These are phyloP conservation scores for Hypericum androsaemum DNA, from an alignment of 345 rosid genomes.

Conservation along the genomic window DNA sequence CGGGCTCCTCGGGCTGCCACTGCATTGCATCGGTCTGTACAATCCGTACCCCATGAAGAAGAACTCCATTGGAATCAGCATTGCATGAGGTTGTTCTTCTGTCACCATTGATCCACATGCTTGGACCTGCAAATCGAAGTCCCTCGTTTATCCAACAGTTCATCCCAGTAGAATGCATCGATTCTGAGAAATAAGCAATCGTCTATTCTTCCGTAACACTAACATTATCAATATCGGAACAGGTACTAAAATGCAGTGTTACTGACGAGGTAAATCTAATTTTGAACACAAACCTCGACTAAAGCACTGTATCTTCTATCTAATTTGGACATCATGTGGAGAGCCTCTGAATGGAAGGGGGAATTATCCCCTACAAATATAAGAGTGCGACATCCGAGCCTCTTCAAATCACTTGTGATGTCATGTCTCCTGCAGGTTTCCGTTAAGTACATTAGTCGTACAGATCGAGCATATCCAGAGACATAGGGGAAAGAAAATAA, in stretches of 20 bases:
- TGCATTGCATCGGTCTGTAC: conserved; percentile 24
- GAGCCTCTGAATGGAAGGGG: conserved; percentile 39
- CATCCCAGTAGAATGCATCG: too few species aligned
- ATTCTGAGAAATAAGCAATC: too few species aligned
- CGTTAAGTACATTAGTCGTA: conserved; percentile 1
- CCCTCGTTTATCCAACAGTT: too few species aligned
- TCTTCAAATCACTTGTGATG: conserved; percentile 40
- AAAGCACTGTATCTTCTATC: conserved; percentile 37
- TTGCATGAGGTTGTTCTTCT: conserved; percentile 56
- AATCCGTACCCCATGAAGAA: conserved; percentile 45
- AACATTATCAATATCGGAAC: too few species aligned
- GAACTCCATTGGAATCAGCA: conserved; percentile 52
- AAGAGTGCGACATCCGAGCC: conserved; percentile 40
- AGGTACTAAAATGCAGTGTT: not conserved
- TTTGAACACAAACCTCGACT: conserved; percentile 35
- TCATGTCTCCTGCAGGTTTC: conserved; percentile 42
- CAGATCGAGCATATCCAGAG: not conserved
- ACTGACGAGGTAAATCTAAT: not conserved
- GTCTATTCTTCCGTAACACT: too few species aligned
- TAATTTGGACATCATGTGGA: conserved; percentile 38
- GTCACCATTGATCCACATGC: conserved; percentile 59
- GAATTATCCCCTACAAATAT: conserved; percentile 54
- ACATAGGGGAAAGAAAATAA: not conserved
- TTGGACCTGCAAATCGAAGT: conserved; percentile 34
- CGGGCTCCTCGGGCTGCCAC: conserved; percentile 34